Evolutionary conservation across 106 monocot genomes (phyloP), one percentile per base, ranked within the genome.

Genomic region (Xerophyta viscosa): DNA sequence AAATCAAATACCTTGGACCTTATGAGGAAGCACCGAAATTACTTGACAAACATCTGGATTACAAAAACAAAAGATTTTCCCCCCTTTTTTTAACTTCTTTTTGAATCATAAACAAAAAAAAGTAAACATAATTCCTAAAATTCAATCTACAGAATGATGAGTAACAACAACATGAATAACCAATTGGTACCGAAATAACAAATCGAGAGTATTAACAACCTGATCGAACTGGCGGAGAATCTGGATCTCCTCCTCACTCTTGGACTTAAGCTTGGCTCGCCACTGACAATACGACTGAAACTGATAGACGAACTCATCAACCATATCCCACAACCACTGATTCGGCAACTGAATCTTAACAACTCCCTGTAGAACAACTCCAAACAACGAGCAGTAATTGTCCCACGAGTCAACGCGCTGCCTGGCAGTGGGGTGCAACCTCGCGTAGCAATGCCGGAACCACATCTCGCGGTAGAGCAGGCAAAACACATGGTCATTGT

Each of bases 271-370:
- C 73, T 96, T 96, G 8, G 94, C 81, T 42, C 84, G 56, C 46
- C 84, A 96, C 76, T 96, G 94, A 62, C 94, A 96, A 27, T 73
- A 82, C 37, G 71, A 71, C 78, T 96, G 94, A 50, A 96, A 96
- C 73, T 96, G 94, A 52, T 96, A 96, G 0, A 96, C 94, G 29
- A 96, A 96, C 70, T 96, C 94, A 33, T 96, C 94, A 0, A 96
- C 84, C 94, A 96, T 96, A 42, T 96, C 94, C 94, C 94, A 96
- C 10, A 96, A 64, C 94, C 94, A 96, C 70, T 84, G 94, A 56
- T 88, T 96, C n/a, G 94, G 94, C 8, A 96, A 63, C 78, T 96
- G 94, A 88, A 96, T 88, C 37, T 81, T 96, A 37, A 96, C 84
- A 11, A 88, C 88, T 2, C 94, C 94, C 27, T 96, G 88, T 20